Base-by-base conservation (phyloP, 2,329 filamentous ascomycete species). In the Bipolaris oryzae region DNA sequence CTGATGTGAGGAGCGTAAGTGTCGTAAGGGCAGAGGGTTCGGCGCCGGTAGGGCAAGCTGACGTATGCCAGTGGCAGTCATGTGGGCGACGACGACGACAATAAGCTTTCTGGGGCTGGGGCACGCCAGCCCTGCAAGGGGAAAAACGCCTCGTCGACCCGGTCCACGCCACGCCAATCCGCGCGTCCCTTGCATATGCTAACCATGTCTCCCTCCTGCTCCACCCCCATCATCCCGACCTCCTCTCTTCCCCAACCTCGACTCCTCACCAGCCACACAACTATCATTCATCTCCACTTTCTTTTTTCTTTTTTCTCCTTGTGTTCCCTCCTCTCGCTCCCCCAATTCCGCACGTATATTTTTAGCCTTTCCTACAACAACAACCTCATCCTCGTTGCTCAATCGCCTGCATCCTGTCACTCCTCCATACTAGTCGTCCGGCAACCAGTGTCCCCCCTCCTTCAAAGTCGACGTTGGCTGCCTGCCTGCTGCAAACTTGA, bases 181-280 rank as follows among this genome's bases (percentile, higher is more conserved):
- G 25, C 25, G 58, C 48, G 58, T 60, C 51, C 53, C 58, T 60
- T 61, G 61, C 61, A 62, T 55, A 16, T 43, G 25, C 25, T 28
- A 28, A 10, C 25, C 25, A 28, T 31, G 28, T 31, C 28, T 31
- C 28, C 28, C 28, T 28, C 25, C 25, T n/a, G n/a, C n/a, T n/a
- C n/a, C n/a, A n/a, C 9, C 42, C 10, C 16, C 41, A 44, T 33
- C 39, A 23, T 46, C 50, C 52, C 53, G 50, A 58, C 56, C 59
- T 62, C 61, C 49, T 31, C 58, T 58, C 59, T 62, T 59, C 49
- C 58, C 58, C 60, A 61, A 54, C 62, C 61, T 61, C 52, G 53
- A 57, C 46, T 33, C 50, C 31, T 21, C 55, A 59, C 61, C 58
- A 66, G 60, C 61, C 61, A 61, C 59, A 57, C 25, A 23, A 20